Evolutionary conservation across 1,139 yeast species (phyloP).

Genomic region (Hemisphaericaspora lyxosophila): DNA sequence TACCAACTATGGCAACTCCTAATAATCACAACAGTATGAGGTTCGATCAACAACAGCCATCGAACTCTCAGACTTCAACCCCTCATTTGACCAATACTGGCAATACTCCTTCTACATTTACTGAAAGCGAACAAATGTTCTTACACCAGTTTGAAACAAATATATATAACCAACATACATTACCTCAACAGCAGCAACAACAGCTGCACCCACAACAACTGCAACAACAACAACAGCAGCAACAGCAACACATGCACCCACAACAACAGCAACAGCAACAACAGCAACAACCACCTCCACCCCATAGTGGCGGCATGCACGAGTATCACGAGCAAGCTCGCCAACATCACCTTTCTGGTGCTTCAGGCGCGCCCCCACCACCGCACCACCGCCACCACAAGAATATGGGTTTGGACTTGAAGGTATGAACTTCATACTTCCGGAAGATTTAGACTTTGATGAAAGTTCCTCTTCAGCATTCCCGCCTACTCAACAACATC

Average conservation of each 20-base stretch:
- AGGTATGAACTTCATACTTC: slow-evolving; percentile 27
- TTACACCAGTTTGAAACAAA: slow-evolving; percentile 28
- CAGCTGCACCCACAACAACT: slow-evolving; percentile 12
- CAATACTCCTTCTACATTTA: slow-evolving; percentile 14
- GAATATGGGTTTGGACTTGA: slow-evolving; percentile 28
- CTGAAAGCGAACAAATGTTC: slow-evolving; percentile 25
- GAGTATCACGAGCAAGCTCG: too few species aligned
- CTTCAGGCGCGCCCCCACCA: slow-evolving; percentile 1
- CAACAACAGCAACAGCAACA: slow-evolving; percentile 12
- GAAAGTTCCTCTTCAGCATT: slow-evolving; percentile 30
- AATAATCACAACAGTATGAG: slow-evolving; percentile 1
- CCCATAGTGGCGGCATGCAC: slow-evolving; percentile 6
- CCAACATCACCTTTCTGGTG: neutral
- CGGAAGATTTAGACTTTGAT: slow-evolving; percentile 27
- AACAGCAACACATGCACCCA: slow-evolving; percentile 12
- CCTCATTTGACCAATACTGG: slow-evolving; percentile 9
- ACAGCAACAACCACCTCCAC: slow-evolving; percentile 8
- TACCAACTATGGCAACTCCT: slow-evolving; percentile 8
- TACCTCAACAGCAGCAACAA: slow-evolving; percentile 11
- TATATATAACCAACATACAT: slow-evolving; percentile 19
- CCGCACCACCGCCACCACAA: slow-evolving; percentile 9
- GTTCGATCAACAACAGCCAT: slow-evolving; percentile 7
- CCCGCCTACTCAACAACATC: slow-evolving; percentile 32
- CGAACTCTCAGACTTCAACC: slow-evolving; percentile 9
- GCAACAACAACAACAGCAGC: slow-evolving; percentile 14